Base-by-base conservation (phyloP, 2,329 filamentous ascomycete species). In the Venturia carpophila region DNA sequence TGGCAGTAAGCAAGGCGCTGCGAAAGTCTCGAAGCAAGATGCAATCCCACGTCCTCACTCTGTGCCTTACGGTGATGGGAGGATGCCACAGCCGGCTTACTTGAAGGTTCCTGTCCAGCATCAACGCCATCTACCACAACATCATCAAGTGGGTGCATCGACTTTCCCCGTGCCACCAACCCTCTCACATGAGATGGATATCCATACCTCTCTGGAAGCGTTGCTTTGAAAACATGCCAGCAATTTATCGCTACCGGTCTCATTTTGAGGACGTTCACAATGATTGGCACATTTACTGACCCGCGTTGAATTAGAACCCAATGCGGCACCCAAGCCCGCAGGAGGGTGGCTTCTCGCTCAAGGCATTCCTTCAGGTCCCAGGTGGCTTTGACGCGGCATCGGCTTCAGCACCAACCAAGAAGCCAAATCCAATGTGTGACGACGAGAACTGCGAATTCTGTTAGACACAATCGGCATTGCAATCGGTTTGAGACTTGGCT, bases 361-460 rank as follows among this genome's bases (percentile, higher is more conserved):
- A 58, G 4, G 52, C 52, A 1, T 58, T 58, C 30, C 7, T 37
- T 11, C 52, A 58, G 30, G 30, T 37, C 3, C 52, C 30, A 27
- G 27, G 30, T 37, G 30, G 30, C 27, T 58, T 58, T 19, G 52
- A n/a, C 15, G 52, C 27, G 13, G 27, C 52, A 37, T 0, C 27
- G 37, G 52, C 30, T 11, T 11, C 47, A 13, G 21, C 30, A 34
- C 30, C 30, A 34, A 34, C 11, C 10, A 52, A 15, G 6, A 37
- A 39, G 52, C 30, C 5, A 13, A 58, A 39, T 1, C 27, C 27
- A 9, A 19, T 58, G 52, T 58, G 52, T 37, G 52, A 27, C 27
- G 52, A 58, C 17, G 52, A 58, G 30, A 58, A 37, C 15, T 58
- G 52, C 19, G 52, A 58, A 0, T 58, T 58, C 52, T 58, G 52